Conservation (phyloP, 1,284 basidiomycete species). For the Thelephora terrestris region DNA sequence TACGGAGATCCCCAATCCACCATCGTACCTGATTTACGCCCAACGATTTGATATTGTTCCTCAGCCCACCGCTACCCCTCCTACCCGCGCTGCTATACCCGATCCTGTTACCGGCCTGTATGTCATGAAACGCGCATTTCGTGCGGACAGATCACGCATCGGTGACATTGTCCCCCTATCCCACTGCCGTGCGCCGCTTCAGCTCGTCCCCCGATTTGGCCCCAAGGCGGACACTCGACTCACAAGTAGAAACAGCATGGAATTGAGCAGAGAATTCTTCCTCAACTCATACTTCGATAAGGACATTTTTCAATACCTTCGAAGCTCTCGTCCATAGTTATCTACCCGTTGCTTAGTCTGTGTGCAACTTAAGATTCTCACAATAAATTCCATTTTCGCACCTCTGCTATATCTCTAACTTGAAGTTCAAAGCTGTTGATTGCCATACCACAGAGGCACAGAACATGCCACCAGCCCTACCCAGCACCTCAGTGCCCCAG, state of each 20-base stretch:
- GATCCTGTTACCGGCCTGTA: slow-evolving; percentile 16
- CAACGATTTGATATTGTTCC: slow-evolving; percentile 19
- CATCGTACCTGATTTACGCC: slow-evolving; percentile 9
- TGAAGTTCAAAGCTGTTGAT: no score
- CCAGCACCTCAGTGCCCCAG: no score
- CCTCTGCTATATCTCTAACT: no score
- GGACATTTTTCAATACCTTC: slow-evolving; percentile 12
- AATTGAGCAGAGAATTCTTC: slow-evolving; percentile 16
- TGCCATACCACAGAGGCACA: no score
- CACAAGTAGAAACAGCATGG: slow-evolving; percentile 13
- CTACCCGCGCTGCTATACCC: background rate
- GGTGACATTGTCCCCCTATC: slow-evolving; percentile 21
- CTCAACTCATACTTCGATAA: slow-evolving; percentile 24
- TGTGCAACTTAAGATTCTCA: no score
- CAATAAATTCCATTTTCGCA: no score
- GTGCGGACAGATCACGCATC: slow-evolving; percentile 9
- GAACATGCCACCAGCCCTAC: no score
- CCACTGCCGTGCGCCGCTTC: slow-evolving; percentile 14
- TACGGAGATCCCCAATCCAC: background rate
- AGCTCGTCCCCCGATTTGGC: slow-evolving; percentile 19
- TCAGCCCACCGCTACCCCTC: slow-evolving; percentile 9
- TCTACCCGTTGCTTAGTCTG: no score
- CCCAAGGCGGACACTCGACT: slow-evolving; percentile 16
- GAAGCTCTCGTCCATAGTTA: no score
- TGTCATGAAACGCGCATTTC: slow-evolving; percentile 13